Percentiles rank a stretch among this genome's conserved stretches.
Conservation (phyloP, 345 rosid genomes). For the Citrus unshiu region DNA sequence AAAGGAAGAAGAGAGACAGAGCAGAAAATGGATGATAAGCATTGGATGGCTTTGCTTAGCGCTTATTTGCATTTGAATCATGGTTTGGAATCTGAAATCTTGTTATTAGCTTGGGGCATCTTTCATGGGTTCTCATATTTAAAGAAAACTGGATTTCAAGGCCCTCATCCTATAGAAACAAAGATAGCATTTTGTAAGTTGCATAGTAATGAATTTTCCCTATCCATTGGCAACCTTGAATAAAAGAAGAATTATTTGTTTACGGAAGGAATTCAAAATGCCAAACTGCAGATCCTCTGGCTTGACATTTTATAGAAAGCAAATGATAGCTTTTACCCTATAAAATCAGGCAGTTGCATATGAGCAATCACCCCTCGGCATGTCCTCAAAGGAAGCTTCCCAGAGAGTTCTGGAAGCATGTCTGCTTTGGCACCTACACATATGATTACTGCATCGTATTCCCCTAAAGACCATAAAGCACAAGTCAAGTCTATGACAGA, state of each 20-base stretch:
- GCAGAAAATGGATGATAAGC: background rate
- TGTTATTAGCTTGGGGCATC: background rate
- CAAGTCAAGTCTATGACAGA: background rate
- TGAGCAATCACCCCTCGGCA: constrained; percentile 85
- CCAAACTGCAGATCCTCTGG: no score
- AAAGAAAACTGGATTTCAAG: no score
- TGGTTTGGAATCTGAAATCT: background rate
- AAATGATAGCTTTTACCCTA: constrained; percentile 33
- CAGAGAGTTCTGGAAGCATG: constrained; percentile 64
- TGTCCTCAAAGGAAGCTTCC: constrained; percentile 84
- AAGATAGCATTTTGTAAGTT: no score
- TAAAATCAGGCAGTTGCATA: constrained; percentile 46
- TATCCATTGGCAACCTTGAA: background rate
- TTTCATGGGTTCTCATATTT: background rate
- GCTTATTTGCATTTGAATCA: background rate
- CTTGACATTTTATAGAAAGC: background rate
- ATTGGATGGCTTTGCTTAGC: background rate
- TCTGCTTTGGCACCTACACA: constrained; percentile 84
- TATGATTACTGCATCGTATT: constrained; percentile 72
- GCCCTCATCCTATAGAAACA: no score
- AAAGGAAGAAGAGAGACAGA: background rate
- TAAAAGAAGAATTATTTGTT: no score
- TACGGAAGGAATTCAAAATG: background rate
- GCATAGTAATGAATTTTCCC: background rate
- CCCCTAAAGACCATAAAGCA: constrained; percentile 32